Base-by-base conservation (phyloP, 2,329 filamentous ascomycete genomes). In the Calycina herbarum region DNA sequence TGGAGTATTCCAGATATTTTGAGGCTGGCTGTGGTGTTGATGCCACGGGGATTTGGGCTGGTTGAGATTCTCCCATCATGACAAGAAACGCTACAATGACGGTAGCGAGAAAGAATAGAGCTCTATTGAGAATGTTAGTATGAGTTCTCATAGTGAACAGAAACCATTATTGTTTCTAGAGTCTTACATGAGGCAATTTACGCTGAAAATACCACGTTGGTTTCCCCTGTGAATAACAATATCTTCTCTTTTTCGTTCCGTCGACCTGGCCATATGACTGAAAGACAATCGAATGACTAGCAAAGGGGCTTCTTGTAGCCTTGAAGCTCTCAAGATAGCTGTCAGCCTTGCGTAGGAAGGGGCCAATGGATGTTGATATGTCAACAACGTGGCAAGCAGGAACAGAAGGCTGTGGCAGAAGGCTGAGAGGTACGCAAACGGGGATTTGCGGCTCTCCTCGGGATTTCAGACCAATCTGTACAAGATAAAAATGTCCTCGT, bases 1-100 rank as follows among this genome's bases (percentile, higher is more conserved):
- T 85, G 0, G 82, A 84, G 74, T 88, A 89, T 80, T 77, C 54
- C 81, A 71, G 59, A 62, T 72, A 64, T n/a, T 84, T 60, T 17
- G 24, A 5, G 8, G 17, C 15, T 40, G 64, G 51, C n/a, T 64
- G 60, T 2, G 62, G 65, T 7, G 60, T n/a, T 35, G 65, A 60
- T 1, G 48, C n/a, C 48, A 54, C 11, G 4, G 48, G 48, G 13
- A 13, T 20, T 54, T 54, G 48, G 10, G 20, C n/a, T 54, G 7
- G 20, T 27, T 27, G 48, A 29, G 68, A 24, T 59, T 71, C 67
- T 31, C 66, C 70, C 71, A 75, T 74, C 31, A 71, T 72, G 40
- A 73, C 57, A 2, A 72, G 54, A 15, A 74, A 64, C 1, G 67
- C 63, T 17, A 71, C 54, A 51, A 73, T 54, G 20, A 74, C 45